A percentile compares a stretch with the other conserved stretches of the same genome.
These are phyloP conservation scores for Euphorbia celastroides DNA, from an alignment of 441 rosid species.

Conservation along the genomic window DNA sequence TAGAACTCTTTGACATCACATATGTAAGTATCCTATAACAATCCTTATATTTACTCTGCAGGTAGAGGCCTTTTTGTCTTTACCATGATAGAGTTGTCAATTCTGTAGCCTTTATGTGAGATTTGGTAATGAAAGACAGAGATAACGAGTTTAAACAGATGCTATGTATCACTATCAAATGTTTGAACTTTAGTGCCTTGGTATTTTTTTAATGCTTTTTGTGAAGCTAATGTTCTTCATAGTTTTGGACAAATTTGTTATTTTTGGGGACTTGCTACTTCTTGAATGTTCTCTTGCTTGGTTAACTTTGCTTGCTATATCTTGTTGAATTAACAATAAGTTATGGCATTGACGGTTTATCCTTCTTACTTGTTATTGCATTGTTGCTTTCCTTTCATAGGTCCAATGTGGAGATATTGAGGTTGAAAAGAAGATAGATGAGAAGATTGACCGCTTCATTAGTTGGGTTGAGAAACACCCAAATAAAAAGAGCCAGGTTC, in stretches of 20 bases:
- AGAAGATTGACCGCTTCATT: constrained; percentile 85
- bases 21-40: constrained; percentile 46
- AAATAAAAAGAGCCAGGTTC: constrained; percentile 89
- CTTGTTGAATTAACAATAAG: neutral
- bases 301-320: neutral
- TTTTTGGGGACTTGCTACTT: neutral
- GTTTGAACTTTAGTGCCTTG: neutral
- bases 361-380: neutral
- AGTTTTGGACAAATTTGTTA: neutral
- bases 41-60: neutral
- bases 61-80: neutral
- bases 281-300: neutral
- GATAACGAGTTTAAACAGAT: neutral
- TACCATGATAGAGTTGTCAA: neutral
- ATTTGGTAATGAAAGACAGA: neutral
- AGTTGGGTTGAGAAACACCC: constrained; percentile 94
- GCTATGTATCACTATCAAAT: neutral
- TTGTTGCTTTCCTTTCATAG: constrained; percentile 26
- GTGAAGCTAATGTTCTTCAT: neutral
- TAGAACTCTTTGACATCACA: constrained; percentile 85
- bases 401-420: constrained; percentile 87
- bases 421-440: constrained; percentile 86
- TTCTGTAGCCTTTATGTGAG: neutral
- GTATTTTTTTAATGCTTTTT: neutral
- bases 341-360: neutral